Percentiles rank a stretch among this genome's conserved stretches.
Conservation (phyloP, 2,329 filamentous ascomycete genomes). For the Mycosphaerella sp. region DNA sequence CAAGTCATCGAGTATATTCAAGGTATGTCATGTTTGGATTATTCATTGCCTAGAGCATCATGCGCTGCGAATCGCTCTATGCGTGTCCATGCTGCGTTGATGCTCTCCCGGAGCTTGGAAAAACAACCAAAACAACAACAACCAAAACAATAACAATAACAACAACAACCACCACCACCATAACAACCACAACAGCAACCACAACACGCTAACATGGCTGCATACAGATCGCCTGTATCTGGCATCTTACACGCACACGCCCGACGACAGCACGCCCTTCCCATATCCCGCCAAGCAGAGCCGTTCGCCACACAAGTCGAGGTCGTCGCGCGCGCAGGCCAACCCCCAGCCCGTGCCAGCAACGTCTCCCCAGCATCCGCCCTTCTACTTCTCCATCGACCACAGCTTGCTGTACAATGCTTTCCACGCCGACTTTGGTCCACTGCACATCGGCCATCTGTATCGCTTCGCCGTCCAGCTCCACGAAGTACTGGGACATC, state of each 20-base stretch:
- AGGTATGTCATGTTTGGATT: conserved; percentile 46
- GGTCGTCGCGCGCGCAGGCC: conserved; percentile 59
- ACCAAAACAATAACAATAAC: too few species aligned
- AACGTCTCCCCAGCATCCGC: conserved; percentile 45
- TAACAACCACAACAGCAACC: conserved; percentile 20
- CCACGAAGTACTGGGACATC: conserved; percentile 87
- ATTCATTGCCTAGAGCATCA: neutral
- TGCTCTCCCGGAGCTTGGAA: too few species aligned
- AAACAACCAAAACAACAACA: too few species aligned
- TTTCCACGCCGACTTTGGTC: conserved; percentile 97
- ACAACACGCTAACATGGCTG: conserved; percentile 27
- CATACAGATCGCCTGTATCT: conserved; percentile 82
- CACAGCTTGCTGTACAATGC: conserved; percentile 83
- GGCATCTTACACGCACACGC: conserved; percentile 78
- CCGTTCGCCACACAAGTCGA: conserved; percentile 63
- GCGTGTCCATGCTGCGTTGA: too few species aligned
- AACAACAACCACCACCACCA: too few species aligned
- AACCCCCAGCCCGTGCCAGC: conserved; percentile 46
- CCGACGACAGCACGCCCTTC: conserved; percentile 75
- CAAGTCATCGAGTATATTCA: conserved; percentile 96
- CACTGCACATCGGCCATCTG: conserved; percentile 91
- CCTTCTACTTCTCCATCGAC: conserved; percentile 94
- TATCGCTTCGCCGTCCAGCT: conserved; percentile 95
- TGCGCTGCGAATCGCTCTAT: too few species aligned
- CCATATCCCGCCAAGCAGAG: conserved; percentile 62